Evolutionary conservation across 2,329 filamentous ascomycete species (phyloP), one percentile per base, ranked within the genome.

Genomic region (Penicillium sp.): DNA sequence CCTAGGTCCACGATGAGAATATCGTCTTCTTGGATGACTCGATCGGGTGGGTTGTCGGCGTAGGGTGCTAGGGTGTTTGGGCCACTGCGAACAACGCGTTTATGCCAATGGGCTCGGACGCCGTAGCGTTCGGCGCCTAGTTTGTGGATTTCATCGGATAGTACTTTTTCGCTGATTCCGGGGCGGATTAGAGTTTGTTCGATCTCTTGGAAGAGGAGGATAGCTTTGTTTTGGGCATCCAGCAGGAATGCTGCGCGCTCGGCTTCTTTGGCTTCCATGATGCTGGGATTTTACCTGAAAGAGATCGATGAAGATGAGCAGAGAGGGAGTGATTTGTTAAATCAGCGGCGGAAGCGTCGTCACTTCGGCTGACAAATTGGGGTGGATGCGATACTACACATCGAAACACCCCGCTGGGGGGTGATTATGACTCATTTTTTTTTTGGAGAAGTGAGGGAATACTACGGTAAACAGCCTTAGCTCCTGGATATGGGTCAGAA

Each of bases 1-100:
- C 83, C 83, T 1, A 85, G 73, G 63, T 85, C 83, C 37, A 85
- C 79, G 59, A 82, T 79, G 2, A 85, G 71, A 53, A 85, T 85
- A 59, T 85, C 83, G 56, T 83, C 82, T 2, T 71, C 67, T 62
- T 80, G 65, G 53, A 85, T 80, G 35, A 79, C 69, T 4, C 83
- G 81, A 63, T 84, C 81, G 0, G 82, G 81, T 0, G 82, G 82
- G 66, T 84, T 84, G 2, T 83, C 83, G 4, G 74, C 70, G 58
- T 83, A 85, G 0, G 83, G 82, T 1, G 70, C 62, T 4, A 85
- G 65, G 0, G 83, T 85, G 68, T 85, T 83, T 4, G 80, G 79
- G 0, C 83, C 83, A 63, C 80, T 82, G 8, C 83, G 75, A 37
- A 85, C 76, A 0, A 84, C 77, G 5, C 82, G 78, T 67, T 84